Percentiles rank a stretch among this genome's conserved stretches.
Evolutionary conservation across 371 early-diverging fungal genomes (phyloP).

Genomic region (Rhizopus sp.): DNA sequence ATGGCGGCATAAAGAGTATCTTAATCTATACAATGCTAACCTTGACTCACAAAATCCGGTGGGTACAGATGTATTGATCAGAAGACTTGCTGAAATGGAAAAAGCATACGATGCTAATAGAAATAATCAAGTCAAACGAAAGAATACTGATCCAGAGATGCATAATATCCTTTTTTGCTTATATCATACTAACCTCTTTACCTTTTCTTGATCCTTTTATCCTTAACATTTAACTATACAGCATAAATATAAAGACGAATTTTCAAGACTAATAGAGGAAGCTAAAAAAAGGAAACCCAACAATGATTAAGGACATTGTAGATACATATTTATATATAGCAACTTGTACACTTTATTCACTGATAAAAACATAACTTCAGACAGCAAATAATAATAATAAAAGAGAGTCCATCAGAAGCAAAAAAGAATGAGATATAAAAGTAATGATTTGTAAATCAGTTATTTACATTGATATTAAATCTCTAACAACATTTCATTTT

Average conservation of each 20-base stretch:
- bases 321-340: too few species aligned
- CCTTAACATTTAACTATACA: slow-evolving; percentile 15
- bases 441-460: too few species aligned
- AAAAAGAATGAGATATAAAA: too few species aligned
- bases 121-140: slow-evolving; percentile 13
- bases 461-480: too few species aligned
- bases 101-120: not conserved
- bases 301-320: not conserved
- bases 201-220: not conserved
- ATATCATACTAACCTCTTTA: not conserved
- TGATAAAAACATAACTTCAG: too few species aligned
- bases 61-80: slow-evolving; percentile 11
- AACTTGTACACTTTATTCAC: too few species aligned
- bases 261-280: slow-evolving; percentile 9
- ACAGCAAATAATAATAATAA: too few species aligned
- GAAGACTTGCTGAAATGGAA: slow-evolving; percentile 16
- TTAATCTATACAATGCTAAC: slow-evolving; percentile 26
- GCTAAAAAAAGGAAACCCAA: slow-evolving; percentile 3
- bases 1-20: slow-evolving; percentile 30
- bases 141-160: slow-evolving; percentile 10
- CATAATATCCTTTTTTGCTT: slow-evolving; percentile 17
- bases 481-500: too few species aligned
- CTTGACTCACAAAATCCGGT: slow-evolving; percentile 23
- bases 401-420: too few species aligned
- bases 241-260: slow-evolving; percentile 19